These are phyloP conservation scores for Daldinia sp. DNA, from an alignment of 2,329 filamentous ascomycete genomes.

Conservation along the genomic window DNA sequence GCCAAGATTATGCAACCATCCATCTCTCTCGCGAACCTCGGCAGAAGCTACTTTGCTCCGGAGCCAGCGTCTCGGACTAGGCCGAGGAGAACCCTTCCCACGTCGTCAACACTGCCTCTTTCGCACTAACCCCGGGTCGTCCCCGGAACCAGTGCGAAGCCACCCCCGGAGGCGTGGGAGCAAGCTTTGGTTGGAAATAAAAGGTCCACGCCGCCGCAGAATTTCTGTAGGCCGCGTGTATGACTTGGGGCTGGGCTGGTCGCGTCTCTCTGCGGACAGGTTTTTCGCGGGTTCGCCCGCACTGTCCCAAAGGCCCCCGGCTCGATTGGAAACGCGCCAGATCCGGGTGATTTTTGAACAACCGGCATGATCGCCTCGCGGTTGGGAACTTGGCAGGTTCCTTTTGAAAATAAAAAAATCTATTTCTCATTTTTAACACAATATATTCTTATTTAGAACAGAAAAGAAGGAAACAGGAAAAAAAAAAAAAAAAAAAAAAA, in stretches of 20 bases:
- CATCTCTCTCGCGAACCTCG: slow-evolving; percentile 43
- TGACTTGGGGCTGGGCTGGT: slow-evolving; percentile 61
- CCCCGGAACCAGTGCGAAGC: slow-evolving; percentile 31
- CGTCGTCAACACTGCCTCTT: slow-evolving; percentile 48
- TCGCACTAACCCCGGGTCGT: slow-evolving; percentile 9
- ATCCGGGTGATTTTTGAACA: slow-evolving; percentile 35
- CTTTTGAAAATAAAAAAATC: not conserved
- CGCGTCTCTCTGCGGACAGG: slow-evolving; percentile 59
- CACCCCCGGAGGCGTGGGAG: slow-evolving; percentile 49
- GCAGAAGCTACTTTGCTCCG: slow-evolving; percentile 66
- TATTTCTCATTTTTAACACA: not conserved
- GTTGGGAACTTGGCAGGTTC: slow-evolving; percentile 28
- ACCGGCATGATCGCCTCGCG: slow-evolving; percentile 23
- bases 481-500: slow-evolving; percentile 40
- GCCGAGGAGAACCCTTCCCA: slow-evolving; percentile 61
- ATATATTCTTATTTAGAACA: not conserved
- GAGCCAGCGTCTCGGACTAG: slow-evolving; percentile 69
- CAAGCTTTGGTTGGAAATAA: slow-evolving; percentile 46
- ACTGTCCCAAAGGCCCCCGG: slow-evolving; percentile 55
- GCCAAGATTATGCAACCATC: slow-evolving; percentile 23
- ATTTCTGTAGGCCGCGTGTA: slow-evolving; percentile 16
- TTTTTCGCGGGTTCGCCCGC: slow-evolving; percentile 44
- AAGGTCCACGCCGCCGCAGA: slow-evolving; percentile 30
- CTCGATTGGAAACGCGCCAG: slow-evolving; percentile 50
- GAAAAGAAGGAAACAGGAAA: slow-evolving; percentile 12